A percentile compares a stretch with the other conserved stretches of the same genome.
Conservation (phyloP, 148 eudicot genomes). For the Camellia lanceoleosa region DNA sequence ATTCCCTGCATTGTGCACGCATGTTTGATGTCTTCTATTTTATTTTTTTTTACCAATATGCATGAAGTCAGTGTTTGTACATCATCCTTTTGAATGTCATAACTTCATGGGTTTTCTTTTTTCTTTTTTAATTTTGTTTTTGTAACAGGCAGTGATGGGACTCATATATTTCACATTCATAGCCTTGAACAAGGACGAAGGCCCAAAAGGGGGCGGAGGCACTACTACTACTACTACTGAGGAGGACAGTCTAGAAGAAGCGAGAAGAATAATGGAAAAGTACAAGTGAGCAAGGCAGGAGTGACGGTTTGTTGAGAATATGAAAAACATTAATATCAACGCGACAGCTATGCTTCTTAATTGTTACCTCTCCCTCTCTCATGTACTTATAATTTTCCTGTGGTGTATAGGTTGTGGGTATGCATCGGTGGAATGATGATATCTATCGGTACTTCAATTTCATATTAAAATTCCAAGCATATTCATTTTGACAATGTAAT, state of each 20-base stretch:
- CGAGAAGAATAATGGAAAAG: conserved; percentile 91
- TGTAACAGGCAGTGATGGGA: conserved; percentile 81
- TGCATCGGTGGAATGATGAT: no score
- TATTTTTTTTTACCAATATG: neutral
- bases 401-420: no score
- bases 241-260: conserved; percentile 76
- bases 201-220: conserved; percentile 42
- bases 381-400: neutral
- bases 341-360: neutral
- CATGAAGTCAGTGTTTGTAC: neutral
- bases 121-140: neutral
- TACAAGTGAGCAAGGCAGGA: conserved; percentile 53
- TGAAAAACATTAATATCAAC: neutral
- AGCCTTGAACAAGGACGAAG: conserved; percentile 86
- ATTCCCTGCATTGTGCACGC: neutral
- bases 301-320: no score
- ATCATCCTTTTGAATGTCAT: neutral
- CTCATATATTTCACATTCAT: conserved; percentile 71
- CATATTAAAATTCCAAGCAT: no score
- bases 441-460: no score
- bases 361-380: neutral
- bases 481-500: no score
- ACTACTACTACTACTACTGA: conserved; percentile 44
- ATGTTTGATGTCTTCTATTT: neutral
- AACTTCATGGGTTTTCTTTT: neutral